Evolutionary conservation across 1,284 basidiomycete genomes (phyloP).

Genomic region (Ustilago sp.): DNA sequence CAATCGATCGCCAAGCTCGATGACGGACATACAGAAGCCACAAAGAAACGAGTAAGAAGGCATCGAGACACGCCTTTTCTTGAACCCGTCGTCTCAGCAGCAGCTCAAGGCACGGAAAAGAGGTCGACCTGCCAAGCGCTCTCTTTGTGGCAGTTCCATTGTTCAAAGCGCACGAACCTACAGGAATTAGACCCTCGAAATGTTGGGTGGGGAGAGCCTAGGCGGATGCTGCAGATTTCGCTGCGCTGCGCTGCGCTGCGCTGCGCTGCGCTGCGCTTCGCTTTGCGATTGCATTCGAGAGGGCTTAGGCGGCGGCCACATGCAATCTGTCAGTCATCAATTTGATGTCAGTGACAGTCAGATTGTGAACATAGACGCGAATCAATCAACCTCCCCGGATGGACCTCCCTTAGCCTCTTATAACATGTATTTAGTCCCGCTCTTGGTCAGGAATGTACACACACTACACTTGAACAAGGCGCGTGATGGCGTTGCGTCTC

Average conservation of each 20-base stretch:
- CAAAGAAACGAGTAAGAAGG: not conserved
- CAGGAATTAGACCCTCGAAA: conserved; percentile 1
- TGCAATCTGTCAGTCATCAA: not conserved
- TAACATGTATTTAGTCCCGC: no score
- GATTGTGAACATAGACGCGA: not conserved
- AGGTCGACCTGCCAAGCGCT: no score
- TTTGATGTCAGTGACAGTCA: not conserved
- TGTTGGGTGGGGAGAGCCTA: not conserved
- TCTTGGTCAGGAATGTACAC: no score
- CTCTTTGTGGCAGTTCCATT: no score
- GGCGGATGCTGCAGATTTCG: no score
- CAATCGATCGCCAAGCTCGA: not conserved
- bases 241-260: not conserved
- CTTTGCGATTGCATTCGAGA: not conserved
- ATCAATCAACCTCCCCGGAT: no score
- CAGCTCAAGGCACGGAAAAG: not conserved
- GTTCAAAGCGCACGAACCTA: no score
- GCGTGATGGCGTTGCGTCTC: not conserved
- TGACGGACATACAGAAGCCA: conserved; percentile 1
- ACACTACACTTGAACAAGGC: not conserved
- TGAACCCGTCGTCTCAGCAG: not conserved
- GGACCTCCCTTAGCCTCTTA: no score
- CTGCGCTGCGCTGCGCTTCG: not conserved
- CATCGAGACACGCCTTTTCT: not conserved
- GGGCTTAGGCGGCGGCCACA: not conserved